Evolutionary conservation across 208 protist species (phyloP), one percentile per base, ranked within the genome.

Genomic region (Trypanosoma grayi): DNA sequence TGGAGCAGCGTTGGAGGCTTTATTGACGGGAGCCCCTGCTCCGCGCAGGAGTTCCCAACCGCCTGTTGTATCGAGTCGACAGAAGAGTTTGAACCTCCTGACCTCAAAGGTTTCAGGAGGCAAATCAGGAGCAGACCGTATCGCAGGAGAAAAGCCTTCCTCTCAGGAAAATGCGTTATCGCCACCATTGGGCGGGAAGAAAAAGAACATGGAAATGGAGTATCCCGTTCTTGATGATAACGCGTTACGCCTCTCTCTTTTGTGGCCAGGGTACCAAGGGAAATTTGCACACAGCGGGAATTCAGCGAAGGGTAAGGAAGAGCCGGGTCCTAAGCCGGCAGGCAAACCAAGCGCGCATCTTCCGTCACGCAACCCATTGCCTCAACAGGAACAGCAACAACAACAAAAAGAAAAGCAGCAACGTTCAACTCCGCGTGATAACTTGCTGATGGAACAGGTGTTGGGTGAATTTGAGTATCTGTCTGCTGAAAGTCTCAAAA

Each of bases 391-490:
- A 33, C 47, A n/a, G 8, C 28, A 37, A 8, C 6, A 45, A 40
- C 39, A 60, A n/a, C n/a, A n/a, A n/a, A n/a, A n/a, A n/a, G n/a
- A n/a, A n/a, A n/a, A n/a, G n/a, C n/a, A n/a, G n/a, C n/a, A n/a
- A n/a, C n/a, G n/a, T n/a, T n/a, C n/a, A n/a, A n/a, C n/a, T n/a
- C n/a, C n/a, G n/a, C n/a, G 43, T 22, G 43, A 50, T 11, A 34
- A 31, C 13, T 57, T 33, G 27, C 4, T 16, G 46, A 60, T 60
- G 20, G 48, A 67, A 8, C 40, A 65, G 14, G 36, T 56, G 18
- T 54, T 65, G n/a, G 36, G 18, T 20, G 53, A 37, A 44, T 64
- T 75, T 36, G 68, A 75, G 36, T 67, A 73, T 36, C 60, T 60
- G 5, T 62, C 67, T 6, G 13, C 51, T 18, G 67, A 66, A 24